A percentile compares a stretch with the other conserved stretches of the same genome.
phyloP scores from a whole-genome alignment of 352 stramenopile genomes.

The Globisporangium perplexum region DNA sequence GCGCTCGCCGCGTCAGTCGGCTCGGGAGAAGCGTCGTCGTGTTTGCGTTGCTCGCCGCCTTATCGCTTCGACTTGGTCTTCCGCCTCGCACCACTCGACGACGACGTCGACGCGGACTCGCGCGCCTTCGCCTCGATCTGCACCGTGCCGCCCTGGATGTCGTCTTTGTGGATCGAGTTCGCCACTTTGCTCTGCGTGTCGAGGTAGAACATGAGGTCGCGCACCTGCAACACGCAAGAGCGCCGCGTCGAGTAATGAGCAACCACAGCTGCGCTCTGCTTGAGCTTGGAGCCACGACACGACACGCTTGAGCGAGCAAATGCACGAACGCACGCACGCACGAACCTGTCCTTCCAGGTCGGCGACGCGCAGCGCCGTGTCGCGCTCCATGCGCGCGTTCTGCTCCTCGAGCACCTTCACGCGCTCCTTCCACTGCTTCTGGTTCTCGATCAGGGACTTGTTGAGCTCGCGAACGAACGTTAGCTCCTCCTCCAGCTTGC shows the following conservation, averaged over 20 bases:
- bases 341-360: slow-evolving; percentile 78
- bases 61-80: slow-evolving; percentile 20
- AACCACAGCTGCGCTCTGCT: too few species aligned
- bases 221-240: slow-evolving; percentile 18
- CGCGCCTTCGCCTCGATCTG: slow-evolving; percentile 47
- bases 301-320: background rate
- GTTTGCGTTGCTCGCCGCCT: background rate
- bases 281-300: too few species aligned
- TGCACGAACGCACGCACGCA: background rate
- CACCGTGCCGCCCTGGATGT: slow-evolving; percentile 79
- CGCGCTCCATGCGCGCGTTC: slow-evolving; percentile 45
- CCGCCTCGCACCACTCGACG: slow-evolving; percentile 5
- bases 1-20: background rate
- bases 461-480: slow-evolving; percentile 83
- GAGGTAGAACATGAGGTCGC: slow-evolving; percentile 89
- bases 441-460: slow-evolving; percentile 84
- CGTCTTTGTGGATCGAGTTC: slow-evolving; percentile 65
- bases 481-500: slow-evolving; percentile 80
- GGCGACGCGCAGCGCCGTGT: slow-evolving; percentile 54
- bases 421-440: slow-evolving; percentile 85
- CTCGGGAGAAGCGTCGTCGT: background rate
- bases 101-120: slow-evolving; percentile 12
- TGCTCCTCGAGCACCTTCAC: slow-evolving; percentile 65
- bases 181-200: slow-evolving; percentile 86
- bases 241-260: too few species aligned